Conservation (phyloP, 2,329 filamentous ascomycete species). For the Epichloe gansuensis region DNA sequence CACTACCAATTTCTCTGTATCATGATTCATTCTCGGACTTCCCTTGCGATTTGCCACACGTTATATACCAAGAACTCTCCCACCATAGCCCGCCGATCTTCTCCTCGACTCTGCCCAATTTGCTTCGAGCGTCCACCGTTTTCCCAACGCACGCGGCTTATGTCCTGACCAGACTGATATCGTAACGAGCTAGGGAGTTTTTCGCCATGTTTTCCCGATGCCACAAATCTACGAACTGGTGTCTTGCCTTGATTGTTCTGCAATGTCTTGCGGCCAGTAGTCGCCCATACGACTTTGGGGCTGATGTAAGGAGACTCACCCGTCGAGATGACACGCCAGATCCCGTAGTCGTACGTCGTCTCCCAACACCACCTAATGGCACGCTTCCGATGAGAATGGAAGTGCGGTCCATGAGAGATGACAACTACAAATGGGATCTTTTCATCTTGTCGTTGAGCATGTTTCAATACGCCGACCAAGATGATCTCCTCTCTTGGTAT, state of each 20-base stretch:
- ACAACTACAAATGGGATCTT: conserved; percentile 59
- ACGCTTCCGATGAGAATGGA: conserved; percentile 44
- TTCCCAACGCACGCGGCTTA: neutral
- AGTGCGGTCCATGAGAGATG: conserved; percentile 50
- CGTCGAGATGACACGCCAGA: conserved; percentile 26
- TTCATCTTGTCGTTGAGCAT: conserved; percentile 63
- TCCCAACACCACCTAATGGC: conserved; percentile 26
- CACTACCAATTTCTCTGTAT: neutral
- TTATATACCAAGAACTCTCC: neutral
- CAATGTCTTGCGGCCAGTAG: conserved; percentile 5
- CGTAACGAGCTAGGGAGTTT: neutral
- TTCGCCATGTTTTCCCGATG: conserved; percentile 4
- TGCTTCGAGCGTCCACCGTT: too few relatives aligned
- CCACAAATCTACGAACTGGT: neutral
- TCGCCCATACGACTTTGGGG: conserved; percentile 39
- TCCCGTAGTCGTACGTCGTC: conserved; percentile 29
- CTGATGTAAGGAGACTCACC: conserved; percentile 25
- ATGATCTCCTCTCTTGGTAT: conserved; percentile 57
- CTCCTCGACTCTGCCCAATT: neutral
- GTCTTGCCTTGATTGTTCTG: neutral
- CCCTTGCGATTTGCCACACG: neutral
- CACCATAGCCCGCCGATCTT: neutral
- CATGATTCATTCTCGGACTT: neutral
- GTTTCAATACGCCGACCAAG: conserved; percentile 56
- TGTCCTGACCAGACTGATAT: neutral